phyloP scores from a whole-genome alignment of 2,329 filamentous ascomycete genomes.

The Pseudogymnoascus sp. region DNA sequence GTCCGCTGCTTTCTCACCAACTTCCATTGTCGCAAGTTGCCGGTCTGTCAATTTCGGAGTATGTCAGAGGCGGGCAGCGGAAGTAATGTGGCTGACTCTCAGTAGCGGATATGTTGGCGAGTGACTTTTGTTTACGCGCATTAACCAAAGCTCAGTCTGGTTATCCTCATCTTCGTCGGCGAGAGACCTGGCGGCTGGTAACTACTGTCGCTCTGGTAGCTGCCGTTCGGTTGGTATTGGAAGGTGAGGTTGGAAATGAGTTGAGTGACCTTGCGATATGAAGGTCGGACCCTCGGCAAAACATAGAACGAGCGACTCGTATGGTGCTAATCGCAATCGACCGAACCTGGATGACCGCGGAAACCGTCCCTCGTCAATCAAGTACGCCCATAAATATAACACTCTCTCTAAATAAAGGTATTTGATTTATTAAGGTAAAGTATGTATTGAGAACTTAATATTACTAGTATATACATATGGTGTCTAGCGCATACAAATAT shows the following conservation, averaged over 20 bases:
- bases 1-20: background rate
- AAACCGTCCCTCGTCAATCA: background rate
- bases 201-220: background rate
- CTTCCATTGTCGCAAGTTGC: background rate
- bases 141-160: conserved; percentile 1
- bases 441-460: background rate
- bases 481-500: background rate
- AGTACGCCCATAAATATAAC: background rate
- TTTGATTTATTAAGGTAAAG: background rate
- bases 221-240: background rate
- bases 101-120: background rate
- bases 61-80: background rate
- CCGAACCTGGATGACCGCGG: background rate
- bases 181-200: background rate
- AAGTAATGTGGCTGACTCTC: background rate
- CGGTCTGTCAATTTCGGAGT: background rate
- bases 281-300: conserved; percentile 4
- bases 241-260: background rate
- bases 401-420: background rate
- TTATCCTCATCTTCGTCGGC: background rate
- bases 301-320: background rate
- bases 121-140: background rate
- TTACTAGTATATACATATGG: background rate
- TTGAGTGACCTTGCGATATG: background rate
- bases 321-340: background rate